A percentile compares a stretch with the other conserved stretches of the same genome.
These are phyloP conservation scores for Amanita subjunquillea DNA, from an alignment of 768 basidiomycete genomes.

Conservation along the genomic window DNA sequence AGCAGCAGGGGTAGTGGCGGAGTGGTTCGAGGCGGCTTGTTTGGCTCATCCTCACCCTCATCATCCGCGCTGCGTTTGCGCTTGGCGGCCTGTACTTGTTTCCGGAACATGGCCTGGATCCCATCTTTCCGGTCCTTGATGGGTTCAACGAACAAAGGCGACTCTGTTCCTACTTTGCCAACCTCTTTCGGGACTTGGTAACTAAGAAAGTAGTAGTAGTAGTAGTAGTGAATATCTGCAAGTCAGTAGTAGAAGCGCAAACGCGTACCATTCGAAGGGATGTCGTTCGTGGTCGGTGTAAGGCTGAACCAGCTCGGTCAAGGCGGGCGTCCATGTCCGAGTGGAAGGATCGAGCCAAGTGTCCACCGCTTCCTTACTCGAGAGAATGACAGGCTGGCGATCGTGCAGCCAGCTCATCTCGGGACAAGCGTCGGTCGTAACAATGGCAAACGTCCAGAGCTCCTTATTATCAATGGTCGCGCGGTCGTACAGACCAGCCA, in stretches of 20 bases:
- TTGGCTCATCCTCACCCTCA: not conserved
- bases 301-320: constrained; percentile 51
- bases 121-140: constrained; percentile 74
- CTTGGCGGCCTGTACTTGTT: constrained; percentile 27
- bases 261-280: constrained; percentile 58
- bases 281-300: constrained; percentile 35
- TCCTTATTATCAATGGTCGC: constrained; percentile 50
- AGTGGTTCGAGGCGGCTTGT: not conserved
- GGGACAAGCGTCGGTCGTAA: constrained; percentile 70
- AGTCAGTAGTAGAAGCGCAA: not conserved
- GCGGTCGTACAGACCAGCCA: constrained; percentile 84
- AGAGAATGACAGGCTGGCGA: constrained; percentile 77
- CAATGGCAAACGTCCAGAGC: constrained; percentile 79
- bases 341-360: constrained; percentile 77
- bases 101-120: constrained; percentile 73
- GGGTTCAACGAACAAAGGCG: constrained; percentile 73
- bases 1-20: too few species aligned
- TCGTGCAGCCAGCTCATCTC: constrained; percentile 85
- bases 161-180: constrained; percentile 83
- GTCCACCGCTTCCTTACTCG: constrained; percentile 44
- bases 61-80: not conserved
- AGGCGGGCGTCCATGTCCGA: constrained; percentile 49
- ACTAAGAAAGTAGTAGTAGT: constrained; percentile 24
- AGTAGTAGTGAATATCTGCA: not conserved
- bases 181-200: constrained; percentile 87